Conservation (phyloP, 441 rosid species). For the Pelargonium myrrhifolium region DNA sequence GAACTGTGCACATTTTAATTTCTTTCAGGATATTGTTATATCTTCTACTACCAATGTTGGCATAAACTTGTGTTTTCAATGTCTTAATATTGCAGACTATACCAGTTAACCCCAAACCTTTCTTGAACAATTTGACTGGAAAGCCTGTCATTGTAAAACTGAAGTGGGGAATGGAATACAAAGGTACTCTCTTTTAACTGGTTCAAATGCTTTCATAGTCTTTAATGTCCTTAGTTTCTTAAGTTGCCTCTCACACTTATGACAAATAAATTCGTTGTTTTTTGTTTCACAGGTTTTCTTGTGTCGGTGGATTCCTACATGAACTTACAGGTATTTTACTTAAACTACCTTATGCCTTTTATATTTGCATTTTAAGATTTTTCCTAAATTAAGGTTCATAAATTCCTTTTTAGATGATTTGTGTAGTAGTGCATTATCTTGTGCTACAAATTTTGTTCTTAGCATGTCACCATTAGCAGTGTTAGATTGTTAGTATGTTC, state of each 20-base stretch:
- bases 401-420: no score
- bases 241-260: neutral
- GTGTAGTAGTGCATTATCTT: no score
- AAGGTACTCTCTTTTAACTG: constrained; percentile 31
- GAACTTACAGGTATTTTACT: constrained; percentile 67
- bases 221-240: neutral
- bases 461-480: neutral
- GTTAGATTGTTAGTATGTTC: neutral
- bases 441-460: no score
- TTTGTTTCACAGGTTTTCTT: constrained; percentile 52
- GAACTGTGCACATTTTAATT: neutral
- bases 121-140: constrained; percentile 3
- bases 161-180: constrained; percentile 31
- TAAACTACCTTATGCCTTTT: neutral
- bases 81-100: neutral
- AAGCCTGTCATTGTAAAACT: constrained; percentile 1
- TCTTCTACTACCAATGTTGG: neutral
- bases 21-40: neutral
- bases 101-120: constrained; percentile 5
- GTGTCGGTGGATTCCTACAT: constrained; percentile 96
- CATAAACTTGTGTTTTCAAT: neutral
- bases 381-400: neutral
- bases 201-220: neutral
- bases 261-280: neutral
- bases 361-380: no score